Evolutionary conservation across 2,329 filamentous ascomycete genomes (phyloP).

Genomic region (Ophiostoma pallidulum): DNA sequence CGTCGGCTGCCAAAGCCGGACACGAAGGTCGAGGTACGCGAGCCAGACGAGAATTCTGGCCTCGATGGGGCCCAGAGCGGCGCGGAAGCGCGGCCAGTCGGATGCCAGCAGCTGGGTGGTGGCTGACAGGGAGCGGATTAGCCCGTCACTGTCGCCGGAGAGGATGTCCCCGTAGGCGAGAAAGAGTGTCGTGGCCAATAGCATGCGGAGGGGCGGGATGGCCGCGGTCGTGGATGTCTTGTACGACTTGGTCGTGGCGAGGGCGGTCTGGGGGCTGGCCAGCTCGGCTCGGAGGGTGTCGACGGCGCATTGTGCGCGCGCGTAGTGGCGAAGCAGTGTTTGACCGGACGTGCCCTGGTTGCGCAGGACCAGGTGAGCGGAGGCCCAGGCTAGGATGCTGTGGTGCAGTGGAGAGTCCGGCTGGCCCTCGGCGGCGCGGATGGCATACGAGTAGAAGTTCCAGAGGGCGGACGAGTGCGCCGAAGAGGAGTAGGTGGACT

Average conservation of each 20-base stretch:
- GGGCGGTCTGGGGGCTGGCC: neutral
- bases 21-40: constrained; percentile 8
- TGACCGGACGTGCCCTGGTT: neutral
- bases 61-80: constrained; percentile 6
- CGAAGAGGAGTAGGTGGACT: neutral
- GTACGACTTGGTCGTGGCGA: neutral
- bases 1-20: constrained; percentile 1
- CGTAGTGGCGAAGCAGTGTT: constrained; percentile 11
- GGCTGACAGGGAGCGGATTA: neutral
- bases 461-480: constrained; percentile 5
- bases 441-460: constrained; percentile 15
- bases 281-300: neutral
- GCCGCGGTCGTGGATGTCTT: neutral
- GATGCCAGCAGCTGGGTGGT: constrained; percentile 1
- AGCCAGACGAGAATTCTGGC: constrained; percentile 12
- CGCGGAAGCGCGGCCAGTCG: constrained; percentile 6
- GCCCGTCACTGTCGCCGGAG: constrained; percentile 8
- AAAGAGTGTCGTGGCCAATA: constrained; percentile 7
- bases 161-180: constrained; percentile 10
- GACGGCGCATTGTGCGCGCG: constrained; percentile 1
- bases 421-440: constrained; percentile 9
- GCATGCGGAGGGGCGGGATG: constrained; percentile 10
- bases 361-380: constrained; percentile 8
- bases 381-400: constrained; percentile 13
- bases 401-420: constrained; percentile 11